Evolutionary conservation across 768 basidiomycete species (phyloP).

Genomic region (Rhodosporidiobolus sp.): DNA sequence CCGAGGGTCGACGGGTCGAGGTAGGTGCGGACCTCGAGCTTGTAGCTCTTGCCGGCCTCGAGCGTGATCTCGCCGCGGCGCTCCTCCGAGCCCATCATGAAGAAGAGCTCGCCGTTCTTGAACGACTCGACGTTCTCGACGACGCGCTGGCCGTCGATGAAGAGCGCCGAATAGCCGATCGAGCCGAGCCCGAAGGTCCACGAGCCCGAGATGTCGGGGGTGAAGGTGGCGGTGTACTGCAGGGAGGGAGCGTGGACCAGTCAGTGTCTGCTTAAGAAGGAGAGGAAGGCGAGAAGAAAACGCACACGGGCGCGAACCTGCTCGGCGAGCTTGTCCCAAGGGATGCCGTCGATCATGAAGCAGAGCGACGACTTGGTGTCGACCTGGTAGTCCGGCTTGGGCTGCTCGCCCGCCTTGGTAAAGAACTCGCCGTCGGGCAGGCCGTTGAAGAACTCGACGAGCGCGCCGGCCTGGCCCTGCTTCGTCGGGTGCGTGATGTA

Average conservation of each 20-base stretch:
- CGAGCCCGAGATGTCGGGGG: slow-evolving; percentile 24
- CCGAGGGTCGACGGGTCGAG: slow-evolving; percentile 9
- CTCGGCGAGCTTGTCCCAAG: slow-evolving; percentile 9
- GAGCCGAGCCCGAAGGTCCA: slow-evolving; percentile 39
- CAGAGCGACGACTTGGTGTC: slow-evolving; percentile 3
- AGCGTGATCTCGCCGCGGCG: slow-evolving; percentile 40
- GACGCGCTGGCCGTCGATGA: slow-evolving; percentile 35
- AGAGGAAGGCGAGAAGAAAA: neutral
- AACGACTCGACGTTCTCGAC: slow-evolving; percentile 32
- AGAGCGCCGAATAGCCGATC: slow-evolving; percentile 32
- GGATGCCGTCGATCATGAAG: slow-evolving; percentile 35
- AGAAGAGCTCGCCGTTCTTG: slow-evolving; percentile 30
- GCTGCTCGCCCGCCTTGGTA: neutral
- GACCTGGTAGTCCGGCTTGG: neutral
- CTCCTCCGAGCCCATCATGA: slow-evolving; percentile 37
- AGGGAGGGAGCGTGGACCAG: neutral
- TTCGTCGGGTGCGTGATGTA: slow-evolving; percentile 12
- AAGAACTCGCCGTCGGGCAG: slow-evolving; percentile 7
- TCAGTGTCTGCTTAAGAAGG: neutral
- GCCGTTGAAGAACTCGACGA: slow-evolving; percentile 36
- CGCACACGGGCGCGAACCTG: slow-evolving; percentile 15
- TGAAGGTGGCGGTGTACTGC: slow-evolving; percentile 27
- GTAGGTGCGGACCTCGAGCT: slow-evolving; percentile 40
- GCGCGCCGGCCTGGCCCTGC: neutral
- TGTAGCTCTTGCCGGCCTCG: slow-evolving; percentile 43